Base-by-base conservation (phyloP, 257 asterid species). In the Paulownia fortunei region DNA sequence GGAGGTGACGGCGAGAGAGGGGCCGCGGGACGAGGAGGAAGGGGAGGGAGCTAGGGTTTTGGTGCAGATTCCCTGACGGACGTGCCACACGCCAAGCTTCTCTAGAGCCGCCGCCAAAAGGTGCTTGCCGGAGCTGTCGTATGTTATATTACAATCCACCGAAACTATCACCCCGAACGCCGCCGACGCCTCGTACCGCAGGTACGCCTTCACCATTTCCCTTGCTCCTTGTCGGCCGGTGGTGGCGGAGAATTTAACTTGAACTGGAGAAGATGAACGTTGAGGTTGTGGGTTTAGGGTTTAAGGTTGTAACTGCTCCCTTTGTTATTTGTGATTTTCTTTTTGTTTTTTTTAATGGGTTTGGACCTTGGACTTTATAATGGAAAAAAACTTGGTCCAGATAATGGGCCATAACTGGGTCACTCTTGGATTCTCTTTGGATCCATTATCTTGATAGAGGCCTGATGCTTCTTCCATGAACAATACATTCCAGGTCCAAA, bases 191-290 rank as follows among this genome's bases (percentile, higher is more conserved):
- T 89, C 96, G 87, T 95, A 95, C 41, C 98, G 85, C 70, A 90
- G 77, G 82, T 95, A 95, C n/a, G 95, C 59, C 84, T 95, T 95
- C 93, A 92, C 99, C 99, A 95, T 95, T 79, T 74, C 78, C 66
- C 23, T 21, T 32, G 34, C 61, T 67, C 72, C 32, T 7, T 26
- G 15, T 76, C 71, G 72, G 78, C 36, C 46, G 72, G 82, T 12
- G 84, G 87, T 54, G 81, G 82, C 37, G 78, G 78, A 30, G 73
- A 36, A 21, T 39, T 19, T 24, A 27, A 26, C 30, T 81, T 67
- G 49, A 67, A 32, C 47, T 47, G 73, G 30, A 36, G 77, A 65
- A 47, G 72, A 39, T 52, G 64, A 41, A 64, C 63, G 72, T 42
- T 68, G 68, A 54, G 76, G 37, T 47, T 4, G 65, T 44, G 84